Base-by-base conservation (phyloP, 768 basidiomycete genomes). In the Tricholoma flavovirens region DNA sequence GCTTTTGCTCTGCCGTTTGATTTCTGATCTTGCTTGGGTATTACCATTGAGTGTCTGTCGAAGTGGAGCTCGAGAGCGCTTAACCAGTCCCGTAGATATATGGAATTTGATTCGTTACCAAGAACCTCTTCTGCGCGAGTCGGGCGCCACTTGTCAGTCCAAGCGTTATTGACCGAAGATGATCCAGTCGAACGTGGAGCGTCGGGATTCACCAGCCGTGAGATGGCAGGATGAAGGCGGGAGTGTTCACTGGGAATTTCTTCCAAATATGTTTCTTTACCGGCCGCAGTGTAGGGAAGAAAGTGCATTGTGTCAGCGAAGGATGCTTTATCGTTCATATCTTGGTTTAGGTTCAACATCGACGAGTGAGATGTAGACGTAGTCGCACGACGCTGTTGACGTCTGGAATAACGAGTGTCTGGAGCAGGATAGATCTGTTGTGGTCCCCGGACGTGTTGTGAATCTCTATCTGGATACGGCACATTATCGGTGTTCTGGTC, bases 21-120 rank as follows among this genome's bases (percentile, higher is more conserved):
- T 56, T 38, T 58, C 57, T 59, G 57, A 32, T 60, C 26, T 43
- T 38, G 35, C 22, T 49, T 53, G 29, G 42, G 22, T 33, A 58
- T 51, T 33, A 51, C 29, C 30, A 38, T 60, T n/a, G 40, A 53
- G 17, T n/a, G 11, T 42, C 59, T 59, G 43, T 75, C 71, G 17
- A 79, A 68, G n/a, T 81, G 79, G 21, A 93, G 62, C 59, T 83
- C 81, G 11, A 90, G 77, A n/a, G 87, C 83, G 22, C 70, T 69
- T 49, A 95, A 75, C 93, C 93, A 95, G 51, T 88, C 82, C 36
- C 87, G 81, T 54, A 95, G 74, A 68, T 86, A 90, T 24, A 75
- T 62, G 0, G 92, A 87, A 49, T 82, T 80, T 8, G 69, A 66
- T 66, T 90, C 84, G 64, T 93, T 94, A 6, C 90, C 90, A 1